Evolutionary conservation across 768 basidiomycete species (phyloP).

Genomic region (Pisolithus marmoratus): DNA sequence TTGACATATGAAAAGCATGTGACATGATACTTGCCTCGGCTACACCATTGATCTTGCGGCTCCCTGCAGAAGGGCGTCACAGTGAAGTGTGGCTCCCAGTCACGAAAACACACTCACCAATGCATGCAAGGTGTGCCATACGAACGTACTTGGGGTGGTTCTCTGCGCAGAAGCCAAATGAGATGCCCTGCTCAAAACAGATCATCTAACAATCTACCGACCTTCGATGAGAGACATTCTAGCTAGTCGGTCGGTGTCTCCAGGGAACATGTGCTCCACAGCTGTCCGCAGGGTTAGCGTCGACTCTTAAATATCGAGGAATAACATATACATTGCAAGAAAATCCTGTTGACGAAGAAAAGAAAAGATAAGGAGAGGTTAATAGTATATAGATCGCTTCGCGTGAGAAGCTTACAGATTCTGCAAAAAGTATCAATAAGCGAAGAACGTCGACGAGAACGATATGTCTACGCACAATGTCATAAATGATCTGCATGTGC

Average conservation of each 20-base stretch:
- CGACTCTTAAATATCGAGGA: not conserved
- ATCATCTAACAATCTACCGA: constrained; percentile 15
- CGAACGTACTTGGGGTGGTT: constrained; percentile 79
- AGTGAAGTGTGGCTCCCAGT: not conserved
- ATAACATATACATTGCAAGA: constrained; percentile 57
- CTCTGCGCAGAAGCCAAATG: constrained; percentile 40
- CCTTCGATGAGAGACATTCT: constrained; percentile 94
- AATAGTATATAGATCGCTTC: too few species aligned
- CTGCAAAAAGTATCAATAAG: not conserved
- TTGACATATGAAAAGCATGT: not conserved
- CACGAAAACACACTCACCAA: constrained; percentile 39
- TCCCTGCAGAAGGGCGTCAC: constrained; percentile 36
- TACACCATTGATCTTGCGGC: constrained; percentile 90
- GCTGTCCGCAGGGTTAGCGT: constrained; percentile 33
- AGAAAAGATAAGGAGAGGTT: too few species aligned
- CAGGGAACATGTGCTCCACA: constrained; percentile 88
- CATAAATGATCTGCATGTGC: constrained; percentile 90
- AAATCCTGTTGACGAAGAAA: constrained; percentile 26
- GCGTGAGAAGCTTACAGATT: constrained; percentile 11
- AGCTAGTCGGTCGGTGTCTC: constrained; percentile 70
- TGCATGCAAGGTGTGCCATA: constrained; percentile 89
- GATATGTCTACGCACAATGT: constrained; percentile 53
- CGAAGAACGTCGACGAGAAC: too few species aligned
- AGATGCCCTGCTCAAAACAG: not conserved
- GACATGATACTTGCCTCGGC: constrained; percentile 55